Evolutionary conservation across 495 filamentous ascomycete species (phyloP).

Genomic region (Penicillium turbatum): DNA sequence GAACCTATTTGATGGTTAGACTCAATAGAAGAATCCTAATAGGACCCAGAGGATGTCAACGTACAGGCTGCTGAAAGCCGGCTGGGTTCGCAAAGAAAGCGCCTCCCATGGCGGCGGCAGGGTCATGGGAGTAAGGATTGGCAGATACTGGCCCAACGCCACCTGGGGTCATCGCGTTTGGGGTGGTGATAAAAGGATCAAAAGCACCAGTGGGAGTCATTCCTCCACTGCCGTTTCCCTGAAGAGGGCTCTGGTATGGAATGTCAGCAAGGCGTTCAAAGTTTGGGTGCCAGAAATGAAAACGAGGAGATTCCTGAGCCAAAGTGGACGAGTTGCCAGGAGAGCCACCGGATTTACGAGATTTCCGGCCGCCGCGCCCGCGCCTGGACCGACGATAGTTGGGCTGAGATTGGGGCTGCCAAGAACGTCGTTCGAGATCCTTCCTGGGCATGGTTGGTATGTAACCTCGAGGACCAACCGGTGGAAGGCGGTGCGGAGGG

Average conservation of each 20-base stretch:
- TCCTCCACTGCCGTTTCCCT: constrained; percentile 38
- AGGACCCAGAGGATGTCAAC: constrained; percentile 10
- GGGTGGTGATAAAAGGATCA: constrained; percentile 60
- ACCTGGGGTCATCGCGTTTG: constrained; percentile 48
- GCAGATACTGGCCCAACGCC: constrained; percentile 47
- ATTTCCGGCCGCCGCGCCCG: no score
- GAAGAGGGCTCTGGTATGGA: constrained; percentile 32
- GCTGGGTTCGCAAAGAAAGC: constrained; percentile 54
- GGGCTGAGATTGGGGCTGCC: no score
- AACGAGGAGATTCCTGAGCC: background rate
- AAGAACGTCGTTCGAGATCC: no score
- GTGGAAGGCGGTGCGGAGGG: no score
- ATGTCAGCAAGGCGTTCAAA: constrained; percentile 13
- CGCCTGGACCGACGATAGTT: no score
- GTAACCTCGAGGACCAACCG: no score
- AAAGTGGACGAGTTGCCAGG: no score
- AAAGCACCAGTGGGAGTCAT: constrained; percentile 35
- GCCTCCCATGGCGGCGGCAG: constrained; percentile 46
- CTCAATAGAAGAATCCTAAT: background rate
- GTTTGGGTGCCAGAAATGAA: background rate
- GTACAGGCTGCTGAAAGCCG: constrained; percentile 64
- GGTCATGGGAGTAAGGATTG: constrained; percentile 66
- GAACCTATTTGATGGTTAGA: constrained; percentile 46
- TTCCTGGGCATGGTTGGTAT: no score
- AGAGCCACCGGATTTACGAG: no score